Base-by-base conservation (phyloP, 768 basidiomycete species). In the Tylopilus sp. region DNA sequence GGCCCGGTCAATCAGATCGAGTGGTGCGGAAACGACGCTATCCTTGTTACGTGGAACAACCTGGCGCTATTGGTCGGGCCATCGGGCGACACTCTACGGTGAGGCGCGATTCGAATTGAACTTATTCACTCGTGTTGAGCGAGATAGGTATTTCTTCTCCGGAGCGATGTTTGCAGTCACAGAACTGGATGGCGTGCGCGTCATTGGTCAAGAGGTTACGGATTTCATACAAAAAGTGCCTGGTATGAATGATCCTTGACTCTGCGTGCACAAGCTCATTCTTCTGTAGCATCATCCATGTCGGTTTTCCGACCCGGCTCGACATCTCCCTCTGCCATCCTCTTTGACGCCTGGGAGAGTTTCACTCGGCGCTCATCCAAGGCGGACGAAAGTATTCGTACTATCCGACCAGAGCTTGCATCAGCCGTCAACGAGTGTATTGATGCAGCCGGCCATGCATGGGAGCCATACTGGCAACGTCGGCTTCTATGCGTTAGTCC, bases 1-100 rank as follows among this genome's bases (percentile, higher is more conserved):
- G 86, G 84, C 2, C 67, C 74, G 4, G 77, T 90, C 3, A 74
- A 75, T 31, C 86, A 87, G 57, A 84, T 93, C 0, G 88, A 88
- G 62, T 99, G 97, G 97, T 98, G 94, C 66, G 95, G 95, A 1
- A 92, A 93, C 63, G 95, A 99, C 69, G 92, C 94, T 0, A 87
- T 98, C 40, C 75, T 93, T 3, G 77, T 97, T 17, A 86, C 85
- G 18, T 98, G 93, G 91, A 80, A 83, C 39, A 72, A 78, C 18
- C 70, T 86, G 26, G 88, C 84, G 0, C 73, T 93, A 3, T 75
- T 99, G 26, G 91, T 97, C n/a, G 94, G 95, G 6, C 97, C 97
- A 13, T 88, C 83, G 50, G 93, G 93, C 2, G 91, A 95, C 59
- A 85, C 82, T 0, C 72, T 98, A 21, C 81, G 82, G 94, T 95